These are phyloP conservation scores for Starmerella sp. DNA, from an alignment of 805 yeast species.

Conservation along the genomic window DNA sequence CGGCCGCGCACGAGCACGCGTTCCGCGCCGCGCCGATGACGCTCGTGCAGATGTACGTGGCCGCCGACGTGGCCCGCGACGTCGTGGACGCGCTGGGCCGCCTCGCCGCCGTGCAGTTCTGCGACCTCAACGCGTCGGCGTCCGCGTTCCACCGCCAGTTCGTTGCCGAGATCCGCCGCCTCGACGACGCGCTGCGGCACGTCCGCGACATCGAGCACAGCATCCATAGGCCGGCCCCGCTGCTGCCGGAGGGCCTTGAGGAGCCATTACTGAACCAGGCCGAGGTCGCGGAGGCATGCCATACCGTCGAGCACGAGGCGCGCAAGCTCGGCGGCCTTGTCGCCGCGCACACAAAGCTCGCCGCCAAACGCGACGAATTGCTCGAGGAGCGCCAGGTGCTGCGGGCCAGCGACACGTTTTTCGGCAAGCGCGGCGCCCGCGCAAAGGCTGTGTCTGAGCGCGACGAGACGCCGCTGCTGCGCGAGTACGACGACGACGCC, in stretches of 20 bases:
- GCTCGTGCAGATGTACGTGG: conserved; percentile 77
- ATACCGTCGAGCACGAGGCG: conserved; percentile 55
- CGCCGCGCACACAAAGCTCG: conserved; percentile 53
- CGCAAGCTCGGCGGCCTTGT: conserved; percentile 58
- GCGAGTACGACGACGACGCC: conserved; percentile 5
- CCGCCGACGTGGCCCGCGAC: conserved; percentile 79
- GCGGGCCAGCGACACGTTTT: conserved; percentile 36
- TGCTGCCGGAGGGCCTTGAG: conserved; percentile 1
- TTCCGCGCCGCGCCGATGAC: conserved; percentile 92
- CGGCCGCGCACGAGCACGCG: conserved; percentile 15
- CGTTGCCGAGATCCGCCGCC: conserved; percentile 70
- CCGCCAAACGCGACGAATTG: conserved; percentile 47
- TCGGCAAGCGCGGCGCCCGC: conserved; percentile 20
- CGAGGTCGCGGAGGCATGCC: conserved; percentile 59
- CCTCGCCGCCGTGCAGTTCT: conserved; percentile 70
- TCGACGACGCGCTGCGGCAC: conserved; percentile 57
- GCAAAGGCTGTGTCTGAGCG: neutral
- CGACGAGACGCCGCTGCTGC: conserved; percentile 31
- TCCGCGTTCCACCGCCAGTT: conserved; percentile 79
- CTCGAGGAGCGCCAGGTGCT: conserved; percentile 60
- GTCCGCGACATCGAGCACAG: conserved; percentile 13
- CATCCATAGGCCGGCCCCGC: neutral
- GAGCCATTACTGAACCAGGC: conserved; percentile 32
- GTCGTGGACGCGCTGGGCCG: conserved; percentile 74
- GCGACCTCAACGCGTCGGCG: conserved; percentile 71